A percentile compares a stretch with the other conserved stretches of the same genome.
Conservation (phyloP, 441 rosid genomes). For the Populus trichocarpa region DNA sequence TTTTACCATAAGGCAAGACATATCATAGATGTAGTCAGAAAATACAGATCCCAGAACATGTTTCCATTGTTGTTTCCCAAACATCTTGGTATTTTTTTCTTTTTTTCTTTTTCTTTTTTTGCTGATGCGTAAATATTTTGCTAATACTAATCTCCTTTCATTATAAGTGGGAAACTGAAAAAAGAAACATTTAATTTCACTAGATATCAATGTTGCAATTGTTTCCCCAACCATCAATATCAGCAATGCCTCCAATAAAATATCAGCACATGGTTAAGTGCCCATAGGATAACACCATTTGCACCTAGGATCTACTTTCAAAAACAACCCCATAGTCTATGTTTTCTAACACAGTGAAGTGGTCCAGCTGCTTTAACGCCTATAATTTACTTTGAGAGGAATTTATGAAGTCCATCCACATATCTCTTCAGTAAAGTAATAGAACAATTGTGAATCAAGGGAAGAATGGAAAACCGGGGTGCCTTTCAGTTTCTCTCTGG, state of each 20-base stretch:
- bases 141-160: not conserved
- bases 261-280: not conserved
- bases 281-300: not conserved
- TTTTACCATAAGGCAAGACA: not conserved
- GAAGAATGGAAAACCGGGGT: not conserved
- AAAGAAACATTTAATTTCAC: constrained; percentile 2
- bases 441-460: not conserved
- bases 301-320: not conserved
- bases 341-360: not conserved
- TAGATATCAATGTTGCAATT: not conserved
- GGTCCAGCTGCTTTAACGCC: not conserved
- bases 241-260: constrained; percentile 1
- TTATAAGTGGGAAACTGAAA: not conserved
- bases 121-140: not conserved
- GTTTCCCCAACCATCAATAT: not conserved
- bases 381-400: not conserved
- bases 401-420: not conserved
- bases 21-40: not conserved
- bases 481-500: not conserved
- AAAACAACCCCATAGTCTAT: not conserved
- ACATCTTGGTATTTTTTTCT: not conserved
- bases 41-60: not conserved
- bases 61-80: not conserved
- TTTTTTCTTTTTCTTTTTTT: not conserved
- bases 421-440: not conserved